These are phyloP conservation scores for Chaetomium tenue DNA, from an alignment of 495 filamentous ascomycete genomes.

Conservation along the genomic window DNA sequence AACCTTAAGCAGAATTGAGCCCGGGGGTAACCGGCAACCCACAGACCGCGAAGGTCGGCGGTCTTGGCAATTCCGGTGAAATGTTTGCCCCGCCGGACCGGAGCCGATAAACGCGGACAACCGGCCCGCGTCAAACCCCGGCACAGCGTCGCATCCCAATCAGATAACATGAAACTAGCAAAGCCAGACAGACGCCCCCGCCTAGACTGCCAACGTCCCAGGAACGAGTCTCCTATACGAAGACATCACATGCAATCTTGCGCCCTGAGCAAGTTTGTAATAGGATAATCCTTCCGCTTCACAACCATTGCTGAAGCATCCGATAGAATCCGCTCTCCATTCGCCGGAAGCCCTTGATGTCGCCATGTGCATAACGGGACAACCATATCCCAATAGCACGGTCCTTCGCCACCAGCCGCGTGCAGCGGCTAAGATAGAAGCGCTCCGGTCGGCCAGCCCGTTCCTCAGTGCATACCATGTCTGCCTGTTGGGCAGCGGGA, in stretches of 20 bases:
- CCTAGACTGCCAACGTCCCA: neutral
- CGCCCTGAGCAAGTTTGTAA: too few species aligned
- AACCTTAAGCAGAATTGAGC: neutral
- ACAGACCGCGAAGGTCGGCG: neutral
- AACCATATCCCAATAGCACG: too few species aligned
- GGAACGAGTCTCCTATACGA: neutral
- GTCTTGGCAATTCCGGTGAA: neutral
- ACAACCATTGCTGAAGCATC: too few species aligned
- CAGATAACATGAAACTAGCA: neutral
- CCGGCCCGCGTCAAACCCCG: slow-evolving; percentile 2
- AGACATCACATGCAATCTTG: neutral
- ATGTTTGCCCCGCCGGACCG: neutral
- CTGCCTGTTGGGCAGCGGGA: neutral
- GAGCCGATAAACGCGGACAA: slow-evolving; percentile 1
- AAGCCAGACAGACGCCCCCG: too few species aligned
- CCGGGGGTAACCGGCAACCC: too few species aligned
- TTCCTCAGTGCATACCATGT: neutral
- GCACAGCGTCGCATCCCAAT: neutral
- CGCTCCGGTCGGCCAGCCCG: neutral
- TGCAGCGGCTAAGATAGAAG: too few species aligned
- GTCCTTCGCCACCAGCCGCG: too few species aligned
- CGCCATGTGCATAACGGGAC: too few species aligned
- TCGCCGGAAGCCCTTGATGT: too few species aligned
- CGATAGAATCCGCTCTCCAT: too few species aligned
- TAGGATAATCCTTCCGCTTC: too few species aligned